A percentile compares a stretch with the other conserved stretches of the same genome.
These are phyloP conservation scores for Penicillium soppii DNA, from an alignment of 495 filamentous ascomycete genomes.

Conservation along the genomic window DNA sequence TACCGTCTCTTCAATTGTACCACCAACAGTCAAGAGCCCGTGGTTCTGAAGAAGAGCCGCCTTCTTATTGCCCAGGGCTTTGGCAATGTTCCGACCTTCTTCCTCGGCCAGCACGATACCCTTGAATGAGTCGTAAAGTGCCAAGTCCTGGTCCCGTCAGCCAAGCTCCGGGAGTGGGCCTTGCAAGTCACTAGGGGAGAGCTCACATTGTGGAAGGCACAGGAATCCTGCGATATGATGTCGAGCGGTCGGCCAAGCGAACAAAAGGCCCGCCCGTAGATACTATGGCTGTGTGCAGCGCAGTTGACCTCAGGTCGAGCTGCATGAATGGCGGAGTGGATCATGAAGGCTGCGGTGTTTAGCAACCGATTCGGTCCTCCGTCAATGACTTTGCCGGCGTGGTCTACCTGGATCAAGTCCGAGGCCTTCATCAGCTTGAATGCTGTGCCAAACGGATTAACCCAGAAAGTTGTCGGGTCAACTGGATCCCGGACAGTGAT, in stretches of 20 bases:
- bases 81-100: conserved; percentile 68
- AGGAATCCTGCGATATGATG: conserved; percentile 70
- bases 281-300: conserved; percentile 70
- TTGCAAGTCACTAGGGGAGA: neutral
- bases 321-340: conserved; percentile 64
- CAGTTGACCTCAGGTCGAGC: conserved; percentile 71
- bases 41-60: conserved; percentile 73
- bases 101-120: conserved; percentile 70
- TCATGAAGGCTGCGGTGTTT: conserved; percentile 69
- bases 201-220: conserved; percentile 60
- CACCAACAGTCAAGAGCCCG: conserved; percentile 58
- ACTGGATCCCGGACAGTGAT: conserved; percentile 68
- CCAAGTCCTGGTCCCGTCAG: conserved; percentile 54
- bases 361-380: conserved; percentile 61
- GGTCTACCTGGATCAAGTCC: conserved; percentile 70
- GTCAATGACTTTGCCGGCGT: conserved; percentile 64
- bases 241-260: conserved; percentile 65
- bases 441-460: conserved; percentile 74
- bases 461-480: conserved; percentile 70
- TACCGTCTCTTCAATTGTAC: conserved; percentile 57
- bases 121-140: conserved; percentile 64
- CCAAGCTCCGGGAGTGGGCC: neutral
- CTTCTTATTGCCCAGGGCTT: conserved; percentile 64
- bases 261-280: conserved; percentile 70
- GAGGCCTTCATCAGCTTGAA: conserved; percentile 69